These are phyloP conservation scores for Globisporangium alternatum DNA, from an alignment of 352 stramenopile species.

Conservation along the genomic window DNA sequence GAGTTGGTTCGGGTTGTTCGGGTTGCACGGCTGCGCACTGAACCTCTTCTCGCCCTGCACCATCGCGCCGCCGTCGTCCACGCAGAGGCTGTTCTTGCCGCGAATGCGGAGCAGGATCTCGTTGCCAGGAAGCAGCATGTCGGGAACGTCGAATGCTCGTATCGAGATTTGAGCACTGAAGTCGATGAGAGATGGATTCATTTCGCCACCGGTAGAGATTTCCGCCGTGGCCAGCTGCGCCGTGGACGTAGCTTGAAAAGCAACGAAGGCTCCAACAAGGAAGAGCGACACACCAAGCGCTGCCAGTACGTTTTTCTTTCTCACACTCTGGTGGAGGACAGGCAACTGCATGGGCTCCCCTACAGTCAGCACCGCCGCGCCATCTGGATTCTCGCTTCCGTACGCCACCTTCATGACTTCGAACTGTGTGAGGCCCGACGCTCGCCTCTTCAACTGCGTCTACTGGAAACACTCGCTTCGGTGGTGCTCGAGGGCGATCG, in stretches of 20 bases:
- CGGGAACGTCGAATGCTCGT: neutral
- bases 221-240: no score
- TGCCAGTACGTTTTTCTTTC: neutral
- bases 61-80: slow-evolving; percentile 17
- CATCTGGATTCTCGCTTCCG: neutral
- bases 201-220: neutral
- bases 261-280: neutral
- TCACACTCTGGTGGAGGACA: neutral
- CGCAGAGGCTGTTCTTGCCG: slow-evolving; percentile 17
- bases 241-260: neutral
- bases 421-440: no score
- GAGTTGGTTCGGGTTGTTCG: slow-evolving; percentile 9
- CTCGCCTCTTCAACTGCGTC: neutral
- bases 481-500: neutral
- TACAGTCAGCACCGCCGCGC: neutral
- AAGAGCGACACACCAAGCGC: neutral
- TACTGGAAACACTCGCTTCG: neutral
- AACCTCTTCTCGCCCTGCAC: slow-evolving; percentile 1
- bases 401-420: slow-evolving; percentile 3
- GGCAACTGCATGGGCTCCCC: neutral
- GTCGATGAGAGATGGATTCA: neutral
- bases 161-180: neutral
- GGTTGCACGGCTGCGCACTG: slow-evolving; percentile 12
- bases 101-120: slow-evolving; percentile 13
- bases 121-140: slow-evolving; percentile 4